These are phyloP conservation scores for Nepenthes gracilis DNA, from an alignment of 148 eudicot species.

Conservation along the genomic window DNA sequence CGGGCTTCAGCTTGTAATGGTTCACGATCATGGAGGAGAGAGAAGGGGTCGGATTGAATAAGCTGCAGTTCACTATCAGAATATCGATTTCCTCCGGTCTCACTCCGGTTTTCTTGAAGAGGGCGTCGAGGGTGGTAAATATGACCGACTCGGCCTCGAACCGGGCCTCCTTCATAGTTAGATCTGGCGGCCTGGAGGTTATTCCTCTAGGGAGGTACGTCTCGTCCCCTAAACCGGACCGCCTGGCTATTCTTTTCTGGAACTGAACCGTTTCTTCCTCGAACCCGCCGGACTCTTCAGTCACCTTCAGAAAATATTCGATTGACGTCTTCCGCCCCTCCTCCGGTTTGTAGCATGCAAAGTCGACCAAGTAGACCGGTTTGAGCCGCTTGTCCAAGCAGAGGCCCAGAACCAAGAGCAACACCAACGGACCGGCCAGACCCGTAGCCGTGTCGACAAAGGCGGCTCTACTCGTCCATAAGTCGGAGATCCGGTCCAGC, in stretches of 20 bases:
- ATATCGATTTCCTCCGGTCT: neutral
- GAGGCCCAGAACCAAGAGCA: neutral
- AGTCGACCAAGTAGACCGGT: neutral
- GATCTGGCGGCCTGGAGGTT: neutral
- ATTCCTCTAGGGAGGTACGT: neutral
- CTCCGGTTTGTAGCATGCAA: neutral
- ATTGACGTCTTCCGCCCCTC: neutral
- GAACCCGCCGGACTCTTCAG: neutral
- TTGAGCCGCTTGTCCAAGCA: neutral
- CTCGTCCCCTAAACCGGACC: constrained; percentile 2
- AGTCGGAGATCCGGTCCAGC: neutral
- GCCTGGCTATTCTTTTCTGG: neutral
- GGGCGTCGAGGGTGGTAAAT: neutral
- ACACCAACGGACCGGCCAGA: neutral
- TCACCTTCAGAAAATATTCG: neutral
- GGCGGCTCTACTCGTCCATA: neutral
- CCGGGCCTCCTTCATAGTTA: neutral
- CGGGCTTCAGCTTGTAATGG: constrained; percentile 9
- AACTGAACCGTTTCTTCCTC: neutral
- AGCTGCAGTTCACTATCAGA: neutral
- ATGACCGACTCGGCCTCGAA: neutral
- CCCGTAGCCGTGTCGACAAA: neutral
- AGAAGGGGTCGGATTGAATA: constrained; percentile 3
- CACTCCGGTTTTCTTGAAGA: constrained; percentile 1
- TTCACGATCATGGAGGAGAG: constrained; percentile 11